These are phyloP conservation scores for Silene conica DNA, from an alignment of 148 eudicot species.

Conservation along the genomic window DNA sequence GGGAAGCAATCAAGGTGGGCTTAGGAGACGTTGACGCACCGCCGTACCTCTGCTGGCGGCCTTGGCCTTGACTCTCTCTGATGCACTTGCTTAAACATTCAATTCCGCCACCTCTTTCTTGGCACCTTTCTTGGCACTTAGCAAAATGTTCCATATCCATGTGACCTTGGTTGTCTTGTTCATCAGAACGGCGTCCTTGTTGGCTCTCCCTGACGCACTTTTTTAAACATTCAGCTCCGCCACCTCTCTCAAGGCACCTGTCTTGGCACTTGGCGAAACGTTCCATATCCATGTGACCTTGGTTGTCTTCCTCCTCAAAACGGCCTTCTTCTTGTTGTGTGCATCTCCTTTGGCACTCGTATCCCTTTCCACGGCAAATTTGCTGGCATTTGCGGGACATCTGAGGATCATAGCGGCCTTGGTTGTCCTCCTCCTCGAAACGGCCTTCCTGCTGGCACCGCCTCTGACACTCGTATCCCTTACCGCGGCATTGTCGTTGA, in stretches of 20 bases:
- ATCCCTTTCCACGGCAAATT: constrained; percentile 8
- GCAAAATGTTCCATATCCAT: neutral
- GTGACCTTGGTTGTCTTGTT: constrained; percentile 6
- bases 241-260: neutral
- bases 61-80: no score
- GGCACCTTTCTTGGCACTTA: neutral
- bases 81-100: no score
- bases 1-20: constrained; percentile 8
- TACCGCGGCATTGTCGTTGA: constrained; percentile 10
- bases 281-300: neutral
- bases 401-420: neutral
- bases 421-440: constrained; percentile 11
- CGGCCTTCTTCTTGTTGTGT: neutral
- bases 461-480: neutral
- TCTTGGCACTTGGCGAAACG: neutral
- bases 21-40: neutral
- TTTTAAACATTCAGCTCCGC: neutral
- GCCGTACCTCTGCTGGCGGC: neutral
- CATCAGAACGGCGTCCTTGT: neutral
- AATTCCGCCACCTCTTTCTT: neutral
- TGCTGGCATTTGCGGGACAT: neutral
- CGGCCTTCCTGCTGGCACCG: neutral
- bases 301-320: constrained; percentile 1
- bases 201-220: no score
- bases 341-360: constrained; percentile 7